Conservation (phyloP, 208 protist species). For the Leptomonas pyrrhocoris region DNA sequence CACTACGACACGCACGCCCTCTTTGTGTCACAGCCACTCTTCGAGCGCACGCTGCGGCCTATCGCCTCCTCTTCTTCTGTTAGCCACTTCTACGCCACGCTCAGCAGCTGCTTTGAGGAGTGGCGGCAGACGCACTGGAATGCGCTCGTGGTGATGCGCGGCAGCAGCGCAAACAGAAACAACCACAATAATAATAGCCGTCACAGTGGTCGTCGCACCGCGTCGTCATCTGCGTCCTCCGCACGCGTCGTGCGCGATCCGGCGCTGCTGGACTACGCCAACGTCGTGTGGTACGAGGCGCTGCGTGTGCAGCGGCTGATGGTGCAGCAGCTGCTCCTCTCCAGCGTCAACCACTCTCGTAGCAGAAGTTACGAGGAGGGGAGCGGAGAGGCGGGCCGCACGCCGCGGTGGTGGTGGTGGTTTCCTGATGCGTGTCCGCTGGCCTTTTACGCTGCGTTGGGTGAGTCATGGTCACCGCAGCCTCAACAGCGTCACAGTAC, state of each 20-base stretch:
- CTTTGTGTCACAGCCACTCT: constrained; percentile 30
- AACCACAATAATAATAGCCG: neutral
- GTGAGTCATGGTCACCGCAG: neutral
- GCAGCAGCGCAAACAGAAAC: neutral
- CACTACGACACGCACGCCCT: constrained; percentile 33
- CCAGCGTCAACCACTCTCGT: neutral
- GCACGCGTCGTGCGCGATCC: constrained; percentile 20
- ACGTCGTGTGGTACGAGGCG: constrained; percentile 57
- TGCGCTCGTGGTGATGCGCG: constrained; percentile 20
- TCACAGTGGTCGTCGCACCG: neutral
- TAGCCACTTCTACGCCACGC: constrained; percentile 32
- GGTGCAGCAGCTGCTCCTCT: constrained; percentile 41
- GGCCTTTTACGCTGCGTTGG: constrained; percentile 4
- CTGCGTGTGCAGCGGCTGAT: constrained; percentile 75
- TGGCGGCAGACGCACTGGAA: constrained; percentile 46
- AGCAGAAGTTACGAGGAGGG: neutral
- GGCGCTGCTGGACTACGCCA: constrained; percentile 24
- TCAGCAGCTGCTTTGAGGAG: constrained; percentile 31
- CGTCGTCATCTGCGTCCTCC: neutral
- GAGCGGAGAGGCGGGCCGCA: neutral
- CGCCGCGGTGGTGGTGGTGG: constrained; percentile 33
- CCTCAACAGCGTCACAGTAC: neutral
- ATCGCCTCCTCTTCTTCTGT: constrained; percentile 15
- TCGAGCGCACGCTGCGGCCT: constrained; percentile 32
- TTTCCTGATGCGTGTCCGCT: constrained; percentile 27